Conservation (phyloP, 2,329 filamentous ascomycete genomes). For the Claviceps spartinae region DNA sequence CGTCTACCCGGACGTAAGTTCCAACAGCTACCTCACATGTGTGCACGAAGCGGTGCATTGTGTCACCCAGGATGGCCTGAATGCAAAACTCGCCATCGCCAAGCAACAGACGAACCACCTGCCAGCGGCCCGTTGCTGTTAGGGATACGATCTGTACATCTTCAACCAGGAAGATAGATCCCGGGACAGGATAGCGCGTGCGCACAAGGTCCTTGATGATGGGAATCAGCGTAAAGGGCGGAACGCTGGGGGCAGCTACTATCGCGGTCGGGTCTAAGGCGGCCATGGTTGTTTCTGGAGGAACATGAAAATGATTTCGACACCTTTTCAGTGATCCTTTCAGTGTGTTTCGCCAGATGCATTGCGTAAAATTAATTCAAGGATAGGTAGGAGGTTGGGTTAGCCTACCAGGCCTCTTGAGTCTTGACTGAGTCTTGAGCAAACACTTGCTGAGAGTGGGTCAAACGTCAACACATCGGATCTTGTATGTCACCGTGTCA, state of each 20-base stretch:
- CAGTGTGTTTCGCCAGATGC: too few species aligned
- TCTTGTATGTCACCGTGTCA: too few species aligned
- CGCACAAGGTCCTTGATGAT: slow-evolving; percentile 35
- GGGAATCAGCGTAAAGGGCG: slow-evolving; percentile 19
- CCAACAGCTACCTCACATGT: slow-evolving; percentile 31
- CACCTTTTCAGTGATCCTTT: too few species aligned
- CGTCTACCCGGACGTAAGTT: slow-evolving; percentile 33
- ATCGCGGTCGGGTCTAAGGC: slow-evolving; percentile 14
- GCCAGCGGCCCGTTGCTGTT: slow-evolving; percentile 24
- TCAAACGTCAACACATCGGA: too few species aligned
- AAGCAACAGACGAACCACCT: slow-evolving; percentile 33
- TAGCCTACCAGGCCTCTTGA: too few species aligned
- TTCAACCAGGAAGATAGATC: slow-evolving; percentile 37
- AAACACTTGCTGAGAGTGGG: too few species aligned
- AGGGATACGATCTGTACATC: slow-evolving; percentile 25
- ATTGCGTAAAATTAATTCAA: neutral
- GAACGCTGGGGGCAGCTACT: slow-evolving; percentile 10
- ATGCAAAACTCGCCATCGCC: slow-evolving; percentile 41
- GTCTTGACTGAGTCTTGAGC: too few species aligned
- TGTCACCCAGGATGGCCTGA: slow-evolving; percentile 34
- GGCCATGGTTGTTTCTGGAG: neutral
- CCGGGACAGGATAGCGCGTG: slow-evolving; percentile 32
- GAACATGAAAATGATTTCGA: neutral
- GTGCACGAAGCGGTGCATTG: slow-evolving; percentile 35
- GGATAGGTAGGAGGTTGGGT: too few species aligned